A percentile compares a stretch with the other conserved stretches of the same genome.
Conservation (phyloP, 2,329 filamentous ascomycete species). For the Colletotrichum sp. region DNA sequence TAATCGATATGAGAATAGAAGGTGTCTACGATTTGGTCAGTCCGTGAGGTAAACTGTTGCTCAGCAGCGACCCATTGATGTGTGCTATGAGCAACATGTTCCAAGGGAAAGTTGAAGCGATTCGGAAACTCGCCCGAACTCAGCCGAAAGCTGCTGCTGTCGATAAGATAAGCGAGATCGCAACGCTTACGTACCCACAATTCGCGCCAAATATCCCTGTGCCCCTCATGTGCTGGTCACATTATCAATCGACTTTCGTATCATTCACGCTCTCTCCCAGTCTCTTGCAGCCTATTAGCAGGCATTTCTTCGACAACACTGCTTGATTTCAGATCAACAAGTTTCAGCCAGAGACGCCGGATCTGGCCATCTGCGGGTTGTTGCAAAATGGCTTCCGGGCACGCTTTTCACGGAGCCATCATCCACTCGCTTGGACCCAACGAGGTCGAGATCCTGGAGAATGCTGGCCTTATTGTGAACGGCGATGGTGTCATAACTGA, state of each 20-base stretch:
- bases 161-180: conserved; percentile 5
- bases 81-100: neutral
- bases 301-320: too few species aligned
- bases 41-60: neutral
- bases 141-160: neutral
- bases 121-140: conserved; percentile 4
- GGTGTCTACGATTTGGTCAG: neutral
- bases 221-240: neutral
- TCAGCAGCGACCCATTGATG: neutral
- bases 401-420: conserved; percentile 44
- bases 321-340: neutral
- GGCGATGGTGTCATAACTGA: conserved; percentile 27
- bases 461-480: conserved; percentile 38
- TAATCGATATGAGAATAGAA: neutral
- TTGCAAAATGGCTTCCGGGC: neutral
- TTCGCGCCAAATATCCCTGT: neutral
- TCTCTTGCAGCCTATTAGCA: neutral
- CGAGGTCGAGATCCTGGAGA: conserved; percentile 40
- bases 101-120: neutral
- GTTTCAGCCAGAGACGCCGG: neutral
- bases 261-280: neutral
- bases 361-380: neutral
- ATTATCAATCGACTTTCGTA: neutral
- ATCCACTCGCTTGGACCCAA: conserved; percentile 42
- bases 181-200: neutral